phyloP scores from a whole-genome alignment of 108 stramenopile species.

The Cyclotella kingstonii region DNA sequence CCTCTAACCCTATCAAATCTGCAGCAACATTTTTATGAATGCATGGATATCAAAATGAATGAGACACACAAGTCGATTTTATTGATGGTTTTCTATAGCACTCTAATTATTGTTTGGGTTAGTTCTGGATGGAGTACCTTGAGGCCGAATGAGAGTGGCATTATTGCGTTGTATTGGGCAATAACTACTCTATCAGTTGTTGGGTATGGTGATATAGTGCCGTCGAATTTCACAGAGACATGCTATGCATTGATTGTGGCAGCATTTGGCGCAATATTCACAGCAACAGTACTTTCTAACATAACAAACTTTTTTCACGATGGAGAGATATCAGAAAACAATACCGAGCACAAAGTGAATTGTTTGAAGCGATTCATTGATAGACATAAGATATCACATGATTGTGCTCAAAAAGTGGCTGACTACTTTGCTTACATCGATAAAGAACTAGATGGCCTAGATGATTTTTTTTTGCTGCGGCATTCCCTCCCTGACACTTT shows the following conservation, averaged over 20 bases:
- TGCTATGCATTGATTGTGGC: constrained; percentile 44
- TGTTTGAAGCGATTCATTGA: constrained; percentile 45
- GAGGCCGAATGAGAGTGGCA: constrained; percentile 18
- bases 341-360: constrained; percentile 49
- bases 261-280: constrained; percentile 41
- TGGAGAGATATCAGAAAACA: constrained; percentile 53
- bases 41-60: constrained; percentile 39
- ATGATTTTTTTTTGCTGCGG: constrained; percentile 33
- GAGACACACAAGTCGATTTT: constrained; percentile 40
- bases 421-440: constrained; percentile 55
- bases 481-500: constrained; percentile 27
- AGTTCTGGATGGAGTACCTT: constrained; percentile 46
- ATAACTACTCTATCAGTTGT: constrained; percentile 64
- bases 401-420: constrained; percentile 20
- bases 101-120: constrained; percentile 46
- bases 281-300: constrained; percentile 56
- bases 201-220: constrained; percentile 68
- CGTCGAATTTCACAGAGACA: constrained; percentile 43
- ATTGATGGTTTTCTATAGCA: constrained; percentile 37
- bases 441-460: constrained; percentile 44
- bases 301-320: constrained; percentile 55
- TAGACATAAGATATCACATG: constrained; percentile 32
- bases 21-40: constrained; percentile 38
- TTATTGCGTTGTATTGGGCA: constrained; percentile 56
- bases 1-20: constrained; percentile 16